phyloP scores from a whole-genome alignment of 2,329 filamentous ascomycete genomes.

The Fusarium sp. region DNA sequence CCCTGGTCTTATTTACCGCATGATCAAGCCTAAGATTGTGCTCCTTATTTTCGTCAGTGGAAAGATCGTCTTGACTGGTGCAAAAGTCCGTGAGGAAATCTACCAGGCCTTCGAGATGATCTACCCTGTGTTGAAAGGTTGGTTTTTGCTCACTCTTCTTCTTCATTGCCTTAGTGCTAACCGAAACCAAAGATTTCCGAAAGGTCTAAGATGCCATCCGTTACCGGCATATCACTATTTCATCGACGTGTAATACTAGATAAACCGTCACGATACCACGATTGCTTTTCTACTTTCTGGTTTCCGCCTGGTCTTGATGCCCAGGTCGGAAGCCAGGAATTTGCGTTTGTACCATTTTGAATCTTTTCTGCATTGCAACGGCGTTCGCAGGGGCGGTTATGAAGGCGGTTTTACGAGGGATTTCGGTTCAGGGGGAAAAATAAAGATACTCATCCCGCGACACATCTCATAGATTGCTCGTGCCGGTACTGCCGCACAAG shows the following conservation, averaged over 20 bases:
- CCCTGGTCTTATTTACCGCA: slow-evolving; percentile 99
- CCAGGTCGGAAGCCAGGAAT: slow-evolving; percentile 7
- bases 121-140: slow-evolving; percentile 92
- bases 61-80: slow-evolving; percentile 97
- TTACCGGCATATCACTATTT: slow-evolving; percentile 17
- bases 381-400: slow-evolving; percentile 60
- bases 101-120: slow-evolving; percentile 98
- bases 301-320: slow-evolving; percentile 42
- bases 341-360: slow-evolving; percentile 53
- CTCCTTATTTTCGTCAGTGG: slow-evolving; percentile 97
- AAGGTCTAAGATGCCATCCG: slow-evolving; percentile 59
- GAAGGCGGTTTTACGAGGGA: slow-evolving; percentile 47
- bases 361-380: slow-evolving; percentile 65
- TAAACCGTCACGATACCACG: slow-evolving; percentile 60
- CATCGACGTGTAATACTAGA: slow-evolving; percentile 56
- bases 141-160: slow-evolving; percentile 45
- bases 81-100: slow-evolving; percentile 98
- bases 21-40: slow-evolving; percentile 99
- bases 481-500: slow-evolving; percentile 42
- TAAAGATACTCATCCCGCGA: slow-evolving; percentile 54
- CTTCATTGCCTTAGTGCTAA: neutral
- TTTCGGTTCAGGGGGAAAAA: slow-evolving; percentile 49
- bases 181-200: slow-evolving; percentile 60
- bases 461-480: slow-evolving; percentile 55
- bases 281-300: slow-evolving; percentile 49